A percentile compares a stretch with the other conserved stretches of the same genome.
Conservation (phyloP, 768 basidiomycete species). For the Leccinum subgranulosum region DNA sequence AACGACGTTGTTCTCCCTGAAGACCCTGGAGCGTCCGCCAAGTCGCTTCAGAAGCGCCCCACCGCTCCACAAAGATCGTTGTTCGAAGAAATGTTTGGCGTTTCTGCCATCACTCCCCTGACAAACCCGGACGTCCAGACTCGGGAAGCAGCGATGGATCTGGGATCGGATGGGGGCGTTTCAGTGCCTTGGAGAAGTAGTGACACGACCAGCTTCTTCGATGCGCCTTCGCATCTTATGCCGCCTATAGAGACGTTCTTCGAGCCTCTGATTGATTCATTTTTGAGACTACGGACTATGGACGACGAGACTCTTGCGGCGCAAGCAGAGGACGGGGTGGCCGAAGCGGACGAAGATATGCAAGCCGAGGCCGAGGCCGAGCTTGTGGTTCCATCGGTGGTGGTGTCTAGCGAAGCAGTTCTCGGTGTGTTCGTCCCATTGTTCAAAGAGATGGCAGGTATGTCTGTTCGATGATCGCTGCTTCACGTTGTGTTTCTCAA, state of each 20-base stretch:
- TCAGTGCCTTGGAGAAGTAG: conserved; percentile 37
- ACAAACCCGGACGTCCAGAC: conserved; percentile 21
- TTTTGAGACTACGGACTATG: conserved; percentile 35
- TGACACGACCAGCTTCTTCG: conserved; percentile 50
- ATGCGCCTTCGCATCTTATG: conserved; percentile 70
- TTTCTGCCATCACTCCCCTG: conserved; percentile 54
- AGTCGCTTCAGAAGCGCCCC: conserved; percentile 32
- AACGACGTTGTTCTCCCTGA: conserved; percentile 45
- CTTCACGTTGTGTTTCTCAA: conserved; percentile 3
- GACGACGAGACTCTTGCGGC: conserved; percentile 14
- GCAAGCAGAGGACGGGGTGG: conserved; percentile 21
- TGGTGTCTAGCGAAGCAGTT: conserved; percentile 49
- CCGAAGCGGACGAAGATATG: conserved; percentile 45
- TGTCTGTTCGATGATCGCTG: conserved; percentile 3
- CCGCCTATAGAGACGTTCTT: conserved; percentile 74
- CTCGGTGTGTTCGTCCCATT: conserved; percentile 58
- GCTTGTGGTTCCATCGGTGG: conserved; percentile 21
- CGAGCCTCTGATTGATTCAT: conserved; percentile 53
- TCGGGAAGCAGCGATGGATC: conserved; percentile 7
- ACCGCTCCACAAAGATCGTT: conserved; percentile 51
- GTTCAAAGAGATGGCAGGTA: conserved; percentile 55
- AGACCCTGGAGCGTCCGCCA: conserved; percentile 42
- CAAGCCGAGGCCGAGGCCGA: conserved; percentile 29
- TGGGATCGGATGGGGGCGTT: conserved; percentile 13
- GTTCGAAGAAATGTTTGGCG: conserved; percentile 90